Evolutionary conservation across 2,329 filamentous ascomycete genomes (phyloP).

Genomic region (Rhinocladiella similis): DNA sequence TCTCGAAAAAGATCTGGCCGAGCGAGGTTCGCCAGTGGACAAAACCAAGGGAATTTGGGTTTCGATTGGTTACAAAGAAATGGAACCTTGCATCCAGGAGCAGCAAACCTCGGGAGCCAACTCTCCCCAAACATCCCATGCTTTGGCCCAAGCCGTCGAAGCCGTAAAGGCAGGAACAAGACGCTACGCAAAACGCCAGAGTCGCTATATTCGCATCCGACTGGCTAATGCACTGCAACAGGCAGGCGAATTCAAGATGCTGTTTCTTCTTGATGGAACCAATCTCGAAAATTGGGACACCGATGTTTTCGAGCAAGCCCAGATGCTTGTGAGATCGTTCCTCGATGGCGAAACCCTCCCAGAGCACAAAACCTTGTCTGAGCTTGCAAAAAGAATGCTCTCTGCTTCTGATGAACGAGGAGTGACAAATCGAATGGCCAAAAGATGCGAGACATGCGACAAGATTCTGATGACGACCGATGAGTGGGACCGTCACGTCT

Average conservation of each 20-base stretch:
- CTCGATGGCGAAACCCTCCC: conserved; percentile 59
- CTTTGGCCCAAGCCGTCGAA: conserved; percentile 57
- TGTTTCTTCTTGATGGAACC: conserved; percentile 82
- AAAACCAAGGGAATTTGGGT: conserved; percentile 87
- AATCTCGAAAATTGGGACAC: conserved; percentile 62
- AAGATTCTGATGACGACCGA: conserved; percentile 56
- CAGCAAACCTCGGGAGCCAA: conserved; percentile 21
- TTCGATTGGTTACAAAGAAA: conserved; percentile 93
- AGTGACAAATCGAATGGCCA: conserved; percentile 47
- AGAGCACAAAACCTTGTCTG: conserved; percentile 57
- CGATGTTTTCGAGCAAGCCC: conserved; percentile 66
- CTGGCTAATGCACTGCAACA: conserved; percentile 68
- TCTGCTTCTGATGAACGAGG: conserved; percentile 54
- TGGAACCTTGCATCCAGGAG: conserved; percentile 67
- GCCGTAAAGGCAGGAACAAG: conserved; percentile 79
- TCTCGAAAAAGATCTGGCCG: conserved; percentile 35
- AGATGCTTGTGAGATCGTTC: conserved; percentile 63
- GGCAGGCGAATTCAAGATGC: conserved; percentile 52
- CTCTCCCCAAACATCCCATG: background rate
- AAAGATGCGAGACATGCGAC: conserved; percentile 71
- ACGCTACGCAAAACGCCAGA: conserved; percentile 82
- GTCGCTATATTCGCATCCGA: conserved; percentile 84
- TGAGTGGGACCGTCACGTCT: conserved; percentile 59
- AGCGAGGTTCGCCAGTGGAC: conserved; percentile 61
- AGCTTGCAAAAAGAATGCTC: conserved; percentile 57